Evolutionary conservation across 2,329 filamentous ascomycete species (phyloP).

Genomic region (Apiospora koreana): DNA sequence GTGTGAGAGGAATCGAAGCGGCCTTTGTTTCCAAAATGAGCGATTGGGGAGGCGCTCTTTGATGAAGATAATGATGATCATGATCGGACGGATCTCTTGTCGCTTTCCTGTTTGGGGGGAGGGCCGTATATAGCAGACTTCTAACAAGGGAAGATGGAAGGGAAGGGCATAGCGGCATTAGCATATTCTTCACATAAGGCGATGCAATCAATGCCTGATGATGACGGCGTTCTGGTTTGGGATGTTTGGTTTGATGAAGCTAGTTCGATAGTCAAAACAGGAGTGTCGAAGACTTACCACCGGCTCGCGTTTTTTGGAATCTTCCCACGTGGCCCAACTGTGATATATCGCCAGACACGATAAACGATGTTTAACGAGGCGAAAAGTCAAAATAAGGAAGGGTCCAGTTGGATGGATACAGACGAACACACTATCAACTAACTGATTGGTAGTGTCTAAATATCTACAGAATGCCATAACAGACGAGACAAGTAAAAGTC

Average conservation of each 20-base stretch:
- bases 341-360: no score
- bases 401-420: no score
- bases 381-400: no score
- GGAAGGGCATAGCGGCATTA: neutral
- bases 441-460: no score
- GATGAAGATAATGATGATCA: slow-evolving; percentile 2
- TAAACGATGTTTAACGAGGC: no score
- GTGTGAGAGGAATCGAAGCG: neutral
- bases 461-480: no score
- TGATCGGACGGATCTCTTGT: neutral
- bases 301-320: no score
- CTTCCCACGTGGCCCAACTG: no score
- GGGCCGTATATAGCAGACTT: neutral
- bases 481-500: no score
- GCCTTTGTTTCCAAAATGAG: neutral
- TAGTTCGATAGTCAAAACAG: neutral
- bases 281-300: neutral
- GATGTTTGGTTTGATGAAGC: neutral
- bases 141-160: neutral
- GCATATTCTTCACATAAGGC: neutral
- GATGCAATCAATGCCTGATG: neutral
- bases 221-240: neutral
- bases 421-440: no score
- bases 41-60: neutral
- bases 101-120: neutral